Base-by-base conservation (phyloP, 768 basidiomycete species). In the Mycena floridula region DNA sequence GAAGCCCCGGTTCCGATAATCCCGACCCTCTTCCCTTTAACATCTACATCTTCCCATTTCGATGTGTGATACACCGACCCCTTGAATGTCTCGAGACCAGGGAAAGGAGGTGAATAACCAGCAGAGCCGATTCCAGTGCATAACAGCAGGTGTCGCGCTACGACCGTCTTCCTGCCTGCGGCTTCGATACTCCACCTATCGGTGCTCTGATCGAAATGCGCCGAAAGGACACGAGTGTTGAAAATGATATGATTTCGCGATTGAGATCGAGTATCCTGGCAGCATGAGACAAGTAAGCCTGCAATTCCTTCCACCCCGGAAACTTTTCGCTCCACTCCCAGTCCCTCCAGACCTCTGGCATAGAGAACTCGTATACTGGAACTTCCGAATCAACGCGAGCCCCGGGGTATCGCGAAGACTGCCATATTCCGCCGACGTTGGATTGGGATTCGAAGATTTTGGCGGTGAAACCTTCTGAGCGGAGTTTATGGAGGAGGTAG, bases 91-190 rank as follows among this genome's bases (percentile, higher is more conserved):
- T 40, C 45, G 13, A 46, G 45, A 9, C 45, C 45, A 18, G 35
- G 25, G 26, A 46, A 46, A 3, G 40, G 26, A 21, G 45, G 45
- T 5, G 42, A 24, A 25, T 40, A 32, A 15, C 2, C 13, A 16
- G 32, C 42, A 16, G 45, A 46, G 4, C 27, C 38, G 27, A 46
- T 30, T 8, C 45, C 45, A 2, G 45, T 46, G 40, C 45, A 46
- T 21, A 46, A 18, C 5, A 30, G 18, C 16, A 46, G 28, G 25
- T 40, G 42, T 18, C 38, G 39, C 1, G 26, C 24, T 16, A 23
- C 27, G 25, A 41, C 25, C 22, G 42, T 40, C 16, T 26, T 26
- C 12, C 45, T 32, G 23, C 42, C 40, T 22, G 40, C 45, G 15
- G 40, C 28, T 15, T 26, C 42, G 15, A 46, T 35, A 22, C 30